These are phyloP conservation scores for Cyberlindnera xishuangbannaensis DNA, from an alignment of 805 yeast genomes.

Conservation along the genomic window DNA sequence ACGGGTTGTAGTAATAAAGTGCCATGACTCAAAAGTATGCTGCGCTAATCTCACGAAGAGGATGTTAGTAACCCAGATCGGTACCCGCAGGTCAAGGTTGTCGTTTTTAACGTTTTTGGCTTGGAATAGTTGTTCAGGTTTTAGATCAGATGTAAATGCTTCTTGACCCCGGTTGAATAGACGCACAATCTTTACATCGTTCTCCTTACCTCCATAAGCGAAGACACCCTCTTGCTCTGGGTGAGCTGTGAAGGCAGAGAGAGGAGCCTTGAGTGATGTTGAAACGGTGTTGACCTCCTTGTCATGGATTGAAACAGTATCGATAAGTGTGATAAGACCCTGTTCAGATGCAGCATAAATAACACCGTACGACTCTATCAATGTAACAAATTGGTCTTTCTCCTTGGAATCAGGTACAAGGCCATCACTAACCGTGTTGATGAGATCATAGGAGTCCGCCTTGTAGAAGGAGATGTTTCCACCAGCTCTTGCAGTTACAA, in stretches of 20 bases:
- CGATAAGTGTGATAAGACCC: slow-evolving; percentile 29
- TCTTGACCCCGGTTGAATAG: slow-evolving; percentile 4
- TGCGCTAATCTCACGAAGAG: slow-evolving; percentile 34
- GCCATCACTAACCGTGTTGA: slow-evolving; percentile 14
- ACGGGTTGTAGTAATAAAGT: slow-evolving; percentile 60
- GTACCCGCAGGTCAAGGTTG: slow-evolving; percentile 71
- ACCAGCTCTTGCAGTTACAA: slow-evolving; percentile 41
- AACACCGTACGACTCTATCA: slow-evolving; percentile 25
- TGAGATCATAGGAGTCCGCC: slow-evolving; percentile 24
- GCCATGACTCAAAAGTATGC: slow-evolving; percentile 35
- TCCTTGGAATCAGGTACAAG: slow-evolving; percentile 9
- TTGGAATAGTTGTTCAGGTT: slow-evolving; percentile 42
- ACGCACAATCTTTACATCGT: slow-evolving; percentile 50
- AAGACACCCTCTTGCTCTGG: slow-evolving; percentile 46
- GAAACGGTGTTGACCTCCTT: slow-evolving; percentile 15
- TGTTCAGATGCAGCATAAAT: slow-evolving; percentile 31
- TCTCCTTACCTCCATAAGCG: slow-evolving; percentile 86
- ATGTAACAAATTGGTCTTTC: slow-evolving; percentile 34
- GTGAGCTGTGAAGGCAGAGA: slow-evolving; percentile 43
- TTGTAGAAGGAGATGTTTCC: slow-evolving; percentile 38
- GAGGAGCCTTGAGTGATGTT: slow-evolving; percentile 37
- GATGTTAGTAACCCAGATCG: slow-evolving; percentile 69
- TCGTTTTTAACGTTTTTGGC: slow-evolving; percentile 84
- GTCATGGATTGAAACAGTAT: slow-evolving; percentile 12
- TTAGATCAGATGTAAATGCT: slow-evolving; percentile 22